Conservation (phyloP, 371 early-diverging fungal genomes). For the Apophysomyces elegans region DNA sequence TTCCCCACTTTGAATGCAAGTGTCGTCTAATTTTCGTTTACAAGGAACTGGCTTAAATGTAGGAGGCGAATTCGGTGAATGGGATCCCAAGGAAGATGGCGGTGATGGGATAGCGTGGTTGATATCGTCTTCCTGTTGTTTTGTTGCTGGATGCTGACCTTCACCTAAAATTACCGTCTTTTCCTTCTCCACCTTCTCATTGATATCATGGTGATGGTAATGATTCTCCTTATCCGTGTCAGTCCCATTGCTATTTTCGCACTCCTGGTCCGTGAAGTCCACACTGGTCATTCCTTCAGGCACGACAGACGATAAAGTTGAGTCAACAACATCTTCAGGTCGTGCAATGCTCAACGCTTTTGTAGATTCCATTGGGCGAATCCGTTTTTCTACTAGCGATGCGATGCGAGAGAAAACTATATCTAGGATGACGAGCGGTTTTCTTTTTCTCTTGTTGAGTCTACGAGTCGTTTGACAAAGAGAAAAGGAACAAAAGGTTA, state of each 20-base stretch:
- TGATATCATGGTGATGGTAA: not conserved
- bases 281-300: not conserved
- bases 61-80: constrained; percentile 9
- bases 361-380: not conserved
- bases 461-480: not conserved
- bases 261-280: not conserved
- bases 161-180: too few species aligned
- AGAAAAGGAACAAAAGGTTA: not conserved
- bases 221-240: not conserved
- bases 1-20: not conserved
- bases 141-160: not conserved
- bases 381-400: not conserved
- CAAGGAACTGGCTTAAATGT: not conserved
- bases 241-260: not conserved
- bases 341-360: not conserved
- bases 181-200: not conserved
- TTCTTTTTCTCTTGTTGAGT: not conserved
- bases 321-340: not conserved
- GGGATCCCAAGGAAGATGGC: constrained; percentile 1
- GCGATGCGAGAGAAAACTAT: not conserved
- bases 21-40: constrained; percentile 1
- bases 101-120: constrained; percentile 7
- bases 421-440: not conserved
- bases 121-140: constrained; percentile 4
- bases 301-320: not conserved